Percentiles rank a stretch among this genome's conserved stretches.
These are phyloP conservation scores for Oryza glumipatula DNA, from an alignment of 176 grass and related monocot species.

Conservation along the genomic window DNA sequence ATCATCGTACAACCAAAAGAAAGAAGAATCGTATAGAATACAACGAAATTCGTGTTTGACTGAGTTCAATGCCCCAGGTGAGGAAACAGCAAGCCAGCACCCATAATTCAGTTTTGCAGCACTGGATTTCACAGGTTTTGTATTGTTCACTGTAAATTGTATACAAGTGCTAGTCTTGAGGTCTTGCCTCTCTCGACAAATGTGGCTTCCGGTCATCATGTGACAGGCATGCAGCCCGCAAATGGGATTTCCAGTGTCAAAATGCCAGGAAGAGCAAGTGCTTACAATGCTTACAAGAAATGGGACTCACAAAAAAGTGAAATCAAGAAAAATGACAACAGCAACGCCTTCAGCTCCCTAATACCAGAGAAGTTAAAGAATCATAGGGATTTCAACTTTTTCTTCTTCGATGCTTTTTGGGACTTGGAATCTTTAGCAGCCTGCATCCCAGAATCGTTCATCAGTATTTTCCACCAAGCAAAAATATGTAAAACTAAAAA, in stretches of 20 bases:
- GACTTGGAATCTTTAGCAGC: constrained; percentile 28
- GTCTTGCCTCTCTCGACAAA: background rate
- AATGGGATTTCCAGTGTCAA: constrained; percentile 2
- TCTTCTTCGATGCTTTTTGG: constrained; percentile 37
- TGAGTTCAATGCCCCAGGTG: background rate
- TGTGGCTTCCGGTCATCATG: background rate
- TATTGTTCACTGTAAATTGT: background rate
- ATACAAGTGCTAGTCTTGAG: constrained; percentile 1
- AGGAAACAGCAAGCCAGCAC: background rate
- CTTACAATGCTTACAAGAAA: constrained; percentile 40
- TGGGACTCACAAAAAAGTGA: background rate
- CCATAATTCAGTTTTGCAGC: background rate
- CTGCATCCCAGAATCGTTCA: constrained; percentile 36
- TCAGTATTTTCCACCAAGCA: background rate
- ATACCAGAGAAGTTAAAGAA: background rate
- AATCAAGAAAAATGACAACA: background rate
- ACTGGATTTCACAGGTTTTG: background rate
- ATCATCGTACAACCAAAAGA: background rate
- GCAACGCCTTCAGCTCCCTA: constrained; percentile 17
- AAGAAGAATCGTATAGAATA: background rate
- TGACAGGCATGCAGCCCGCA: background rate
- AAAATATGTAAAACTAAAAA: background rate
- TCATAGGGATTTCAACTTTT: constrained; percentile 34
- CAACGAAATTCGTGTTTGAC: background rate
- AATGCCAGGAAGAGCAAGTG: constrained; percentile 9